phyloP scores from a whole-genome alignment of 2,329 filamentous ascomycete genomes.

The Monosporascus sp. region DNA sequence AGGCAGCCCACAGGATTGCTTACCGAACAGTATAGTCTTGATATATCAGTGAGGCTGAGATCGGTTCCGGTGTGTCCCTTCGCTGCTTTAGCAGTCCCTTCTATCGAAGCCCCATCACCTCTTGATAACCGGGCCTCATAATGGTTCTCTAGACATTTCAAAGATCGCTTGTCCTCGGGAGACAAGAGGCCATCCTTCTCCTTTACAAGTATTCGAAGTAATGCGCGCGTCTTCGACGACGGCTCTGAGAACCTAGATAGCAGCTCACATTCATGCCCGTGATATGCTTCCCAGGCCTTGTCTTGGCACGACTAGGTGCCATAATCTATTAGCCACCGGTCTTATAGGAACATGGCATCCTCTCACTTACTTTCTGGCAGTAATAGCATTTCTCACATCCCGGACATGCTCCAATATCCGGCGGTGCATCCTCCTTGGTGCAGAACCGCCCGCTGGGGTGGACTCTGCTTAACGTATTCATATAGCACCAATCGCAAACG shows the following conservation, averaged over 20 bases:
- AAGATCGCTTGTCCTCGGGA: conserved; percentile 6
- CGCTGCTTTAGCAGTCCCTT: conserved; percentile 1
- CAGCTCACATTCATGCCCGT: conserved; percentile 25
- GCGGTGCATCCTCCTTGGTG: neutral
- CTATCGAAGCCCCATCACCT: conserved; percentile 4
- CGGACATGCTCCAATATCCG: conserved; percentile 10
- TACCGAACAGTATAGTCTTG: neutral
- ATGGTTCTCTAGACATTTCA: conserved; percentile 19
- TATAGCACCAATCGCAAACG: conserved; percentile 24
- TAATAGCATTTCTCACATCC: conserved; percentile 21
- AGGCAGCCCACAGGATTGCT: neutral
- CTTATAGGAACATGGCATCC: neutral
- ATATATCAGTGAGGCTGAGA: conserved; percentile 1
- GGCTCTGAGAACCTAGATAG: conserved; percentile 13
- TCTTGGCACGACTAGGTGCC: conserved; percentile 22
- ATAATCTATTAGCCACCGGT: neutral
- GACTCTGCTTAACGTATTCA: conserved; percentile 6
- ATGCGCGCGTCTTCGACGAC: conserved; percentile 9
- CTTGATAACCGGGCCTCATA: conserved; percentile 13
- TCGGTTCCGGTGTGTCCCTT: neutral
- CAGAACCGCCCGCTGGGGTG: conserved; percentile 6
- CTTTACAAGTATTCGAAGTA: conserved; percentile 23
- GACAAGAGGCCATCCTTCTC: conserved; percentile 15
- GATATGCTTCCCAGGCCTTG: conserved; percentile 23
- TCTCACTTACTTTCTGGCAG: conserved; percentile 21